A percentile compares a stretch with the other conserved stretches of the same genome.
These are phyloP conservation scores for Hypoxylon trugodes DNA, from an alignment of 495 filamentous ascomycete species.

Conservation along the genomic window DNA sequence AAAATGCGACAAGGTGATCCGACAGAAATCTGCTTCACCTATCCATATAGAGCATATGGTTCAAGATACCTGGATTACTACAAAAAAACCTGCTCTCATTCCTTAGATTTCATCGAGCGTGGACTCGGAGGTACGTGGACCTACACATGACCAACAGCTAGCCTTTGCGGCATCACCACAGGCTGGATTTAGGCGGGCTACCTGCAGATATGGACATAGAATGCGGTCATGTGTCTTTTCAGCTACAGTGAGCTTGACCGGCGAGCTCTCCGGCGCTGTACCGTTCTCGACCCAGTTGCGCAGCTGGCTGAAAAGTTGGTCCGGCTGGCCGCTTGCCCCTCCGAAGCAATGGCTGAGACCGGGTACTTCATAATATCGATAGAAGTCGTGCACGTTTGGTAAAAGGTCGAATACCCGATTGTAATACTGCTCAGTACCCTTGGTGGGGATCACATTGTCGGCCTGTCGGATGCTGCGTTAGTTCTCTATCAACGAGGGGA, in stretches of 20 bases:
- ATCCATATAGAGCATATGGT: too few relatives aligned
- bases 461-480: constrained; percentile 11
- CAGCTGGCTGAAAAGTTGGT: constrained; percentile 37
- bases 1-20: too few relatives aligned
- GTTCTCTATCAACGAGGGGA: not conserved
- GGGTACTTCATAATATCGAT: constrained; percentile 45
- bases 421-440: constrained; percentile 42
- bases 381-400: constrained; percentile 39
- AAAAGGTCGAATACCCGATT: constrained; percentile 21
- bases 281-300: constrained; percentile 51
- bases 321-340: constrained; percentile 39
- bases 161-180: too few relatives aligned
- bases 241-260: constrained; percentile 18
- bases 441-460: constrained; percentile 36
- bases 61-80: too few relatives aligned
- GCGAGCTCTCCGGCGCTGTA: constrained; percentile 33
- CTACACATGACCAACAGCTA: too few relatives aligned
- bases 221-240: constrained; percentile 28
- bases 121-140: too few relatives aligned
- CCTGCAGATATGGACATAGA: constrained; percentile 43
- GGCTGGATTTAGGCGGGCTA: too few relatives aligned
- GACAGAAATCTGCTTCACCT: too few relatives aligned
- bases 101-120: too few relatives aligned
- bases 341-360: constrained; percentile 48
- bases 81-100: too few relatives aligned